These are phyloP conservation scores for Pseudomassariella vexata DNA, from an alignment of 2,329 filamentous ascomycete genomes.

Conservation along the genomic window DNA sequence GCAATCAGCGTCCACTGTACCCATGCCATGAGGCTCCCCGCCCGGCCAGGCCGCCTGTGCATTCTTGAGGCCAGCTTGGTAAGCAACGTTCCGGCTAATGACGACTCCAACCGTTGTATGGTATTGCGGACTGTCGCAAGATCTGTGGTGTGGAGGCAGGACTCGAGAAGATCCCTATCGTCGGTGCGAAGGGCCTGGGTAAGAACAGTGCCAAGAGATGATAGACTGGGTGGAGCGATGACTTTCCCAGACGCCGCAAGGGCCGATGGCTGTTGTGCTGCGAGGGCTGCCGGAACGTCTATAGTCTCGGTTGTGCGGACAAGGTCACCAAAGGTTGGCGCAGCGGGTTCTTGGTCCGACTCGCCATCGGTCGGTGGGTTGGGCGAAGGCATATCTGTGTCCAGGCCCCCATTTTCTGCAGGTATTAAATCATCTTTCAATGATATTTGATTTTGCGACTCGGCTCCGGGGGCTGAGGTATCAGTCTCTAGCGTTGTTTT, in stretches of 20 bases:
- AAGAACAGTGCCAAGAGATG: constrained; percentile 87
- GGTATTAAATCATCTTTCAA: constrained; percentile 13
- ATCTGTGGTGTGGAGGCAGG: constrained; percentile 79
- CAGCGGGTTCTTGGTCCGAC: constrained; percentile 42
- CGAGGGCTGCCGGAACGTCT: constrained; percentile 63
- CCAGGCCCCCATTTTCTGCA: constrained; percentile 19
- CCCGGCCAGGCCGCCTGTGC: constrained; percentile 80
- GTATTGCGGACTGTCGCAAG: constrained; percentile 75
- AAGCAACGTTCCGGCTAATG: constrained; percentile 72
- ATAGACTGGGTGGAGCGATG: constrained; percentile 60
- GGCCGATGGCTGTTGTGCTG: constrained; percentile 32
- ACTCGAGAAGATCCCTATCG: constrained; percentile 83
- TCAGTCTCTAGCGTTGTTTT: constrained; percentile 18
- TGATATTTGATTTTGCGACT: constrained; percentile 5
- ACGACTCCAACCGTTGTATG: constrained; percentile 83
- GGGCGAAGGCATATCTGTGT: constrained; percentile 23
- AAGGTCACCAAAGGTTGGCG: constrained; percentile 81
- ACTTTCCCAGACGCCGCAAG: constrained; percentile 37
- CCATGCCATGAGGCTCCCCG: constrained; percentile 88
- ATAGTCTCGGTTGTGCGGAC: constrained; percentile 69
- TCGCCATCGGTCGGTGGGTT: constrained; percentile 24
- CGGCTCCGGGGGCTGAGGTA: constrained; percentile 5
- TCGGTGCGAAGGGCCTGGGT: constrained; percentile 90
- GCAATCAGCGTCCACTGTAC: constrained; percentile 91
- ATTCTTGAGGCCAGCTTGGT: constrained; percentile 81